Percentiles rank a stretch among this genome's conserved stretches.
Evolutionary conservation across 768 basidiomycete genomes (phyloP).

Genomic region (Kwoniella mangroviensis): DNA sequence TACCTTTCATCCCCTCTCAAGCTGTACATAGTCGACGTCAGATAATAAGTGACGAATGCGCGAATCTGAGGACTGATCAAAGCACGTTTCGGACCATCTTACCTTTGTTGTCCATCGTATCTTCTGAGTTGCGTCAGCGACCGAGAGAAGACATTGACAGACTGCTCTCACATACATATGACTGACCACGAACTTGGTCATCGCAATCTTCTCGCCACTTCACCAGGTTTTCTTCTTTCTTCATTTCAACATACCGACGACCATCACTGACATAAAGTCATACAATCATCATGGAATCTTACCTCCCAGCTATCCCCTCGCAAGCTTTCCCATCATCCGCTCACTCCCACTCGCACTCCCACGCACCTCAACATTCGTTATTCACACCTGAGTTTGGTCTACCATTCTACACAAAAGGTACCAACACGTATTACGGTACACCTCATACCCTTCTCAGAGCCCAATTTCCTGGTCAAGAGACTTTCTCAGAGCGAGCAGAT

Average conservation of each 20-base stretch:
- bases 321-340: background rate
- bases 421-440: background rate
- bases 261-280: background rate
- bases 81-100: no score
- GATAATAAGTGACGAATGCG: no score
- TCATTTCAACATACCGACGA: background rate
- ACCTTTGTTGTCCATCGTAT: no score
- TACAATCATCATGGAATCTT: background rate
- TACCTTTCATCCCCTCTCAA: no score
- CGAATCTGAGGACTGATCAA: no score
- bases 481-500: background rate
- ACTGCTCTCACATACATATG: no score
- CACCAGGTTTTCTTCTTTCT: no score
- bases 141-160: no score
- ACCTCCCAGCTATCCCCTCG: background rate
- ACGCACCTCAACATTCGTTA: background rate
- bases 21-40: no score
- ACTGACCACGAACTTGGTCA: no score
- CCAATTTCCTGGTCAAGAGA: background rate
- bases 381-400: background rate
- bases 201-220: no score
- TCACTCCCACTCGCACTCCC: background rate
- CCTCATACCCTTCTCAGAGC: background rate
- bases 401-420: background rate
- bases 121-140: no score